These are phyloP conservation scores for Coemansia sp. DNA, from an alignment of 192 early-diverging fungal genomes.

Conservation along the genomic window DNA sequence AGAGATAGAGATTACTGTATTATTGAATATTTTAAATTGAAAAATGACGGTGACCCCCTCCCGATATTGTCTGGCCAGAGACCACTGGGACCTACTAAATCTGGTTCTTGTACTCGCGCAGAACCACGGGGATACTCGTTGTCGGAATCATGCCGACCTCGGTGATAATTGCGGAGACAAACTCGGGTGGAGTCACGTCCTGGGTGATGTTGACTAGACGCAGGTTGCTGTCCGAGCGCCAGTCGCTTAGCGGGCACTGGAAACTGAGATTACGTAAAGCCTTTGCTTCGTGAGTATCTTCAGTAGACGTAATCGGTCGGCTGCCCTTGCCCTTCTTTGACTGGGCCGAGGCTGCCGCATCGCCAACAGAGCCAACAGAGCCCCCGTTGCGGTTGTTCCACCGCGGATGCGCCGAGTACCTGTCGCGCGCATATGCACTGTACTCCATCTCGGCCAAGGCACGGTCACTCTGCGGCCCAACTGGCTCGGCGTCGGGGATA, in stretches of 20 bases:
- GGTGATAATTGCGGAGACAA: constrained; percentile 85
- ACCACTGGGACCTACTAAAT: constrained; percentile 5
- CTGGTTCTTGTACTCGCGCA: constrained; percentile 58
- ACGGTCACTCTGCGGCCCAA: constrained; percentile 32
- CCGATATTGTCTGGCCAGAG: neutral
- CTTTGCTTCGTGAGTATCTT: constrained; percentile 28
- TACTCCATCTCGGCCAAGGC: constrained; percentile 51
- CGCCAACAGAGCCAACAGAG: constrained; percentile 6
- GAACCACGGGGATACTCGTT: constrained; percentile 79
- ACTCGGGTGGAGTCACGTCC: constrained; percentile 94
- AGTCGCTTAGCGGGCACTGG: constrained; percentile 57
- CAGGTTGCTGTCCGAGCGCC: constrained; percentile 76
- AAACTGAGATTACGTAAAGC: constrained; percentile 18
- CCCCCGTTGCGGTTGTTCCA: constrained; percentile 46
- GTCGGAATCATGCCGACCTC: constrained; percentile 91
- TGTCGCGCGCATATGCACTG: constrained; percentile 54
- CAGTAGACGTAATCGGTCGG: constrained; percentile 17
- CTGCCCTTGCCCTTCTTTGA: constrained; percentile 25
- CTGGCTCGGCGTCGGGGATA: constrained; percentile 40
- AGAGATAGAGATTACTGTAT: neutral
- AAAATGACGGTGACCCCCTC: neutral
- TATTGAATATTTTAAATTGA: neutral
- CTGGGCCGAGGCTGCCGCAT: constrained; percentile 3
- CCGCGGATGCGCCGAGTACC: constrained; percentile 48
- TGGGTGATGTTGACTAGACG: constrained; percentile 89